Base-by-base conservation (phyloP, 164 flowering plant genomes). In the Cinnamomum micranthum region DNA sequence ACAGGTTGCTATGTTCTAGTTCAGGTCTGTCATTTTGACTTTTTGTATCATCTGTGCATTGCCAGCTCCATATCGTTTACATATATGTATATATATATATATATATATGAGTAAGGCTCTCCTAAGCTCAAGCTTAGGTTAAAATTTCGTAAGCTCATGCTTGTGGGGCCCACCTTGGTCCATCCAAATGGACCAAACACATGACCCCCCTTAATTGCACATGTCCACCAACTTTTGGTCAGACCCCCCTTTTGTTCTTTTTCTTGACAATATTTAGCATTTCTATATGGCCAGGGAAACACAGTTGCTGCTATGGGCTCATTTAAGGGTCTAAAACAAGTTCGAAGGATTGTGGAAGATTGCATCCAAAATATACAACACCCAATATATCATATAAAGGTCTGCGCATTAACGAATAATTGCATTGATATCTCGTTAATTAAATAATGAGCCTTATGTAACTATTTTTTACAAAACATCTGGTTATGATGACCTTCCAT, bases 291-390 rank as follows among this genome's bases (percentile, higher is more conserved):
- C 60, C 77, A 93, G 98, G 99, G 99, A 76, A 89, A 87, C 74
- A 90, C 97, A 25, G 98, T 92, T 73, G 86, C 99, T 79, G 95
- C 97, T 50, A 95, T 95, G 99, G 99, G 99, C 65, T 86, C 97
- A 64, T 90, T 83, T 71, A 93, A 93, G 82, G 97, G 94, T 69
- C 81, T 95, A 65, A 95, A 95, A 82, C 97, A 92, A 86, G 90
- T 92, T 9, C 85, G 98, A 72, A 91, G 75, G 83, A 83, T 95
- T 71, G 98, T 92, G 35, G 99, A 92, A 79, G 99, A 95, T 52
- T 92, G 98, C 85, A 92, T 95, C 58, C 78, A 73, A 72, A 95
- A 95, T 83, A 87, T 85, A 81, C 81, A 84, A 90, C 97, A 92
- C 83, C 99, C 99, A 4, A 83, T 95, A 35, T 88, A 85, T 70